These are phyloP conservation scores for Aleurites moluccanus DNA, from an alignment of 441 rosid genomes.

Conservation along the genomic window DNA sequence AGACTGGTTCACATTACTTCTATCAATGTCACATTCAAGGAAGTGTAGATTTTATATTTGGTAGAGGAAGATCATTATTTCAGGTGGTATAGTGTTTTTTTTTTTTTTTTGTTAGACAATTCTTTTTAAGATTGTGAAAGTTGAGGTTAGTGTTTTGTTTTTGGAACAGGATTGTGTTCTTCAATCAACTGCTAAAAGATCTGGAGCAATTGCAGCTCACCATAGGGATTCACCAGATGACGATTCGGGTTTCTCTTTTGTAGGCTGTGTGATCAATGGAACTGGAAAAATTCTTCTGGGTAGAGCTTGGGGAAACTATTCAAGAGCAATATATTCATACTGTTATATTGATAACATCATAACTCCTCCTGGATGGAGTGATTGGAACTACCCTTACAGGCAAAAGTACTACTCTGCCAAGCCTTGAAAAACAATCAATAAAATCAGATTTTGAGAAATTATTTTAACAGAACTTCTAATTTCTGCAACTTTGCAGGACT, in stretches of 20 bases:
- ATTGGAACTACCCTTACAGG: conserved; percentile 66
- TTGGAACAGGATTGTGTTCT: conserved; percentile 59
- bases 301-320: conserved; percentile 92
- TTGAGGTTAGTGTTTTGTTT: conserved; percentile 1
- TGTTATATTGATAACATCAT: conserved; percentile 61
- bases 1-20: conserved; percentile 74
- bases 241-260: conserved; percentile 80
- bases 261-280: conserved; percentile 66
- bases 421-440: neutral
- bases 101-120: neutral
- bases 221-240: conserved; percentile 66
- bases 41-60: conserved; percentile 82
- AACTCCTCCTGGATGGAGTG: conserved; percentile 82
- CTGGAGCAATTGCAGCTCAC: conserved; percentile 86
- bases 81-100: conserved; percentile 36
- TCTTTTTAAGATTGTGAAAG: neutral
- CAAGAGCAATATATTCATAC: conserved; percentile 71
- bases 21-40: conserved; percentile 73
- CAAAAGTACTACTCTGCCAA: conserved; percentile 45
- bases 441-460: neutral
- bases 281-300: conserved; percentile 74
- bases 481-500: conserved; percentile 44
- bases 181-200: conserved; percentile 57
- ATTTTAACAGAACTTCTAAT: neutral
- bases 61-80: conserved; percentile 70